Evolutionary conservation across 2,329 filamentous ascomycete genomes (phyloP), one percentile per base, ranked within the genome.

Genomic region (Gnomoniopsis smithogilvyi): DNA sequence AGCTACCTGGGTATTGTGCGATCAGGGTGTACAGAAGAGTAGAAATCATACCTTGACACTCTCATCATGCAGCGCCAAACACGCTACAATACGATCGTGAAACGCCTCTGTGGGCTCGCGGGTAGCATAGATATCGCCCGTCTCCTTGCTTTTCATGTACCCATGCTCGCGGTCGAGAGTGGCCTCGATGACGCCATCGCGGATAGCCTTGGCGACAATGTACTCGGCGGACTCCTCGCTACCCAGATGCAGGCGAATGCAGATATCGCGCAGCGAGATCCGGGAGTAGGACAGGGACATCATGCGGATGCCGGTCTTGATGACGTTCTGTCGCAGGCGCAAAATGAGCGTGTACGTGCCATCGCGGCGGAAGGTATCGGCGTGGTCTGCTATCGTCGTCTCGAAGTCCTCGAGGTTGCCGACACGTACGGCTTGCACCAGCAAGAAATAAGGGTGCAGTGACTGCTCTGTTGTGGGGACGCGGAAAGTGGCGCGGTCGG

Each of bases 261-360:
- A 99, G 67, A 99, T 99, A 72, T 99, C 95, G 60, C 95, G 89
- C 58, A 99, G 84, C 1, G 94, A 97, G 70, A 99, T 99, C 63
- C 94, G 91, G 61, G 94, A 96, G 80, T 99, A 99, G 21, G 93
- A 96, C 64, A 99, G 81, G 45, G 94, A 98, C 86, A 99, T 96
- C 92, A 98, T 97, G 67, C 95, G 92, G 64, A 99, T 96, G 65
- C 95, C 95, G 3, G 95, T 99, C 82, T 96, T 96, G 85, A 99
- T 98, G 70, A 99, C 95, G 72, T 99, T 99, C 76, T 99, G 95
- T 67, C 95, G 88, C 63, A 99, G 83, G 63, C 95, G 93, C 64
- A 98, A 84, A 68, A 98, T 96, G 59, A 99, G 82, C 12, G 93
- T 96, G 79, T 98, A 98, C 21, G 94, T 98, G 59, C 91, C 91